A percentile compares a stretch with the other conserved stretches of the same genome.
Conservation (phyloP, 1,284 basidiomycete genomes). For the Ustilago loliicola region DNA sequence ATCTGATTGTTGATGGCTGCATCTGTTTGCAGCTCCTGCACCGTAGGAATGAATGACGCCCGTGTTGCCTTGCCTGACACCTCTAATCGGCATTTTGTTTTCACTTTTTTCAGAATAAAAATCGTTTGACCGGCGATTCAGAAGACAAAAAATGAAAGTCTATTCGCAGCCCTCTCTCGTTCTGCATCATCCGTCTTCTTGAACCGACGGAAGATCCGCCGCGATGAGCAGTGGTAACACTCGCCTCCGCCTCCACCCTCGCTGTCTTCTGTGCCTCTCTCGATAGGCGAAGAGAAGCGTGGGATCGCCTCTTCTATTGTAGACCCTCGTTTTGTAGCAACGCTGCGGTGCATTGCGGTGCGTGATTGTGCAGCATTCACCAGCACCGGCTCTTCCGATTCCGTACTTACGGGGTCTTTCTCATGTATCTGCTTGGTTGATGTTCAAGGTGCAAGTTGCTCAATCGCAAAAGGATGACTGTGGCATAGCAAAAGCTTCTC, state of each 20-base stretch:
- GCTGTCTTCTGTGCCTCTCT: conserved; percentile 1
- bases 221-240: background rate
- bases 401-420: background rate
- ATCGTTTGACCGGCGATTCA: conserved; percentile 16
- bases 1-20: background rate
- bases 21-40: background rate
- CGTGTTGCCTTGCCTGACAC: conserved; percentile 7
- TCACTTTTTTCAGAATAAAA: background rate
- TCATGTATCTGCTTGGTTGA: background rate
- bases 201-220: no score
- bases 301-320: background rate
- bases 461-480: background rate
- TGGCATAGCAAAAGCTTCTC: conserved; percentile 2
- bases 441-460: no score
- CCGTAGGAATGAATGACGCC: conserved; percentile 16
- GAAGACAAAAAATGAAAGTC: background rate
- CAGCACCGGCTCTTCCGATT: background rate
- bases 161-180: background rate
- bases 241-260: background rate
- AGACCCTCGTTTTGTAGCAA: conserved; percentile 3
- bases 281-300: conserved; percentile 7
- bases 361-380: conserved; percentile 2
- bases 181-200: no score
- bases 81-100: background rate
- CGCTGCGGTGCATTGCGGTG: background rate